Evolutionary conservation across 371 early-diverging fungal species (phyloP).

Genomic region (Rhizopus sp.): DNA sequence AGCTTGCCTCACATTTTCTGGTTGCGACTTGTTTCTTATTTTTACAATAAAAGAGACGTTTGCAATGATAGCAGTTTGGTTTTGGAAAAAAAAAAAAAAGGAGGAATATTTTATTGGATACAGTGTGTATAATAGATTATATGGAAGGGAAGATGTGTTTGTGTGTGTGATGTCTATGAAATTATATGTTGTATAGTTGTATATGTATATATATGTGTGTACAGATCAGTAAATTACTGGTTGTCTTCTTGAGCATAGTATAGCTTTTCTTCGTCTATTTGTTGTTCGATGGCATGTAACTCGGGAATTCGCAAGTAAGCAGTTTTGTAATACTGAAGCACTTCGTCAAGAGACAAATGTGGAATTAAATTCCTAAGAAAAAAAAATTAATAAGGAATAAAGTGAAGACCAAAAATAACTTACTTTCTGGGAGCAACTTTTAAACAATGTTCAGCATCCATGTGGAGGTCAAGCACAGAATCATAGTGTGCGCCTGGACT

Average conservation of each 20-base stretch:
- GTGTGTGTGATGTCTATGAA: too few species aligned
- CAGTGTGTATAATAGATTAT: conserved; percentile 47
- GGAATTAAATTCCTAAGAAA: conserved; percentile 42
- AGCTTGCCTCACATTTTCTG: background rate
- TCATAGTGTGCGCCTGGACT: conserved; percentile 92
- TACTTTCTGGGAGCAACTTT: conserved; percentile 78
- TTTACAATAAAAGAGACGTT: conserved; percentile 4
- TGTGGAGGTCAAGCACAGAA: conserved; percentile 84
- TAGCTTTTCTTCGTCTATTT: conserved; percentile 44
- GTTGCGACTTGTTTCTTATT: background rate
- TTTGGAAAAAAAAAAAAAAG: background rate
- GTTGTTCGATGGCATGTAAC: conserved; percentile 38
- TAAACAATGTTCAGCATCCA: conserved; percentile 88
- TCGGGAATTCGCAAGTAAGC: conserved; percentile 45
- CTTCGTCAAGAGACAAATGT: conserved; percentile 46
- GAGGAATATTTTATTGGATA: conserved; percentile 21
- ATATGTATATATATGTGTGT: background rate
- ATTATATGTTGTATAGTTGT: too few species aligned
- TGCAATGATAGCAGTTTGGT: background rate
- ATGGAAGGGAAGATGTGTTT: background rate
- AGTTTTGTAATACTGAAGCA: conserved; percentile 35
- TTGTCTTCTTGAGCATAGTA: conserved; percentile 54
- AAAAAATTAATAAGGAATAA: background rate
- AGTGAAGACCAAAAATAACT: conserved; percentile 2
- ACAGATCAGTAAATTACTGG: conserved; percentile 14